Evolutionary conservation across 2,329 filamentous ascomycete genomes (phyloP).

Genomic region (Atkinsonella texensis): DNA sequence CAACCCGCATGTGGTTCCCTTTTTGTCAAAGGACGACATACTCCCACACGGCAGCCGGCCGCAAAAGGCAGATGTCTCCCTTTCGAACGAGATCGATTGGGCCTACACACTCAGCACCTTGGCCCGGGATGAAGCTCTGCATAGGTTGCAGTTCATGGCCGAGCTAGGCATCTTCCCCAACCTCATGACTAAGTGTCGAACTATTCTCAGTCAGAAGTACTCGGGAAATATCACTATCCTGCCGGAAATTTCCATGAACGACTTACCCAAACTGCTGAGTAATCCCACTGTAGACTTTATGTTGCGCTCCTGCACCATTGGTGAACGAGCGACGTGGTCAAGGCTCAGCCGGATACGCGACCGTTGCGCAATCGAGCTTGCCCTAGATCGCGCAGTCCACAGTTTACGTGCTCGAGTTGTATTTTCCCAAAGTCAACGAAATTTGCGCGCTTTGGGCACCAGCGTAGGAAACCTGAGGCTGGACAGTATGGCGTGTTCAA

Average conservation of each 20-base stretch:
- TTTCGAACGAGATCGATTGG: constrained; percentile 40
- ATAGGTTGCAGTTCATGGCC: constrained; percentile 67
- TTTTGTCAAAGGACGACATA: constrained; percentile 63
- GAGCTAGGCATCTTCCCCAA: constrained; percentile 75
- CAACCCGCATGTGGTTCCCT: constrained; percentile 86
- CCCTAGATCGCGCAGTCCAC: constrained; percentile 65
- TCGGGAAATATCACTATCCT: constrained; percentile 92
- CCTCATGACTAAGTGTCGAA: constrained; percentile 63
- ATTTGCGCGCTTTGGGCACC: constrained; percentile 36
- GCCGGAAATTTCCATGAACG: constrained; percentile 61
- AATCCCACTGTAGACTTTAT: constrained; percentile 86
- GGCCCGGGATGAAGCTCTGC: constrained; percentile 67
- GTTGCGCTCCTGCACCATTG: constrained; percentile 61
- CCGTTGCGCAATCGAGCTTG: constrained; percentile 78
- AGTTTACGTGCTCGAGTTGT: constrained; percentile 54
- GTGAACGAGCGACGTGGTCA: constrained; percentile 85
- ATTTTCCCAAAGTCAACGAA: constrained; percentile 53
- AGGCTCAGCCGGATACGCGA: constrained; percentile 77
- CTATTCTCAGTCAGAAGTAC: constrained; percentile 81
- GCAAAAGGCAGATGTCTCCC: constrained; percentile 11
- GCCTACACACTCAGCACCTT: constrained; percentile 56
- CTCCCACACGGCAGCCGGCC: constrained; percentile 25
- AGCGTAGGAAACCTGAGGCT: constrained; percentile 16
- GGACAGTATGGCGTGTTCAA: constrained; percentile 8
- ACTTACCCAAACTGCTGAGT: constrained; percentile 64